Evolutionary conservation across 2,329 filamentous ascomycete genomes (phyloP).

Genomic region (Venturia aucupariae): DNA sequence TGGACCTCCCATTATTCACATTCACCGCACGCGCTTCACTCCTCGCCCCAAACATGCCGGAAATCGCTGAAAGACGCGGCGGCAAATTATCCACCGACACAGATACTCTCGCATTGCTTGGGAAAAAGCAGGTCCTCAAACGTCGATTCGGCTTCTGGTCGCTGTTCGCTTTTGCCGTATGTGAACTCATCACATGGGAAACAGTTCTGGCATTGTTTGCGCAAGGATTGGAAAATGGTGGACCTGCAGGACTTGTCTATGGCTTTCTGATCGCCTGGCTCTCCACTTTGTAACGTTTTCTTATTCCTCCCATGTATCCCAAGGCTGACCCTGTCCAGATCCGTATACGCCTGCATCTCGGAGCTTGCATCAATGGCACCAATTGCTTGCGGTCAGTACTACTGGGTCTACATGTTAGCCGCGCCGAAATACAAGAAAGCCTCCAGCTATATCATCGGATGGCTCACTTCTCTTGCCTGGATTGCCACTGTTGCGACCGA

Average conservation of each 20-base stretch:
- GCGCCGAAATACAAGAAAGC: slow-evolving; percentile 23
- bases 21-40: neutral
- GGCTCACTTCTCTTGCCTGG: slow-evolving; percentile 15
- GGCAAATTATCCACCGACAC: slow-evolving; percentile 11
- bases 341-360: slow-evolving; percentile 18
- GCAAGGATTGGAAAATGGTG: slow-evolving; percentile 33
- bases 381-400: slow-evolving; percentile 24
- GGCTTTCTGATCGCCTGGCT: slow-evolving; percentile 44
- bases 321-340: slow-evolving; percentile 2
- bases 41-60: neutral
- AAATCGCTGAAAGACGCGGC: neutral
- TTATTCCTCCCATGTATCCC: neutral
- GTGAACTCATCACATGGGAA: slow-evolving; percentile 22
- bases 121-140: slow-evolving; percentile 16
- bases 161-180: slow-evolving; percentile 16
- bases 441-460: slow-evolving; percentile 15
- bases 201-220: slow-evolving; percentile 36
- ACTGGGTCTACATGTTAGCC: slow-evolving; percentile 22
- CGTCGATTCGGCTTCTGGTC: slow-evolving; percentile 16
- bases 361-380: slow-evolving; percentile 28
- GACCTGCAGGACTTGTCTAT: slow-evolving; percentile 41
- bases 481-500: slow-evolving; percentile 14
- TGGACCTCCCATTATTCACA: neutral
- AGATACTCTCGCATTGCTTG: slow-evolving; percentile 14
- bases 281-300: slow-evolving; percentile 32